Percentiles rank a stretch among this genome's conserved stretches.
phyloP scores from a whole-genome alignment of 2,329 filamentous ascomycete genomes.

The Septoria petroselini region DNA sequence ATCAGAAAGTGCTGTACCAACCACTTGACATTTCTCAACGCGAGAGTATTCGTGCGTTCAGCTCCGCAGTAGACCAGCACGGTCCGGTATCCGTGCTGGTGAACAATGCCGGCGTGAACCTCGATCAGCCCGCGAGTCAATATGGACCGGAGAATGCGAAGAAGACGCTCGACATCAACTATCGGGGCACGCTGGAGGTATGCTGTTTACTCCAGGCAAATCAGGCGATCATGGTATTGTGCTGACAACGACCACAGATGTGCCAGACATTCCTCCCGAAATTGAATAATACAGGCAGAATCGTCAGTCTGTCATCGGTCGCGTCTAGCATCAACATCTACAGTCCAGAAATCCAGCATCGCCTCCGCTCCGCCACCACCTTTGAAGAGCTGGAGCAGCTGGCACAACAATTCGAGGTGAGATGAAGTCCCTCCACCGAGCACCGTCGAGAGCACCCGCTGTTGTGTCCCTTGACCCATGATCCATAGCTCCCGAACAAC shows the following conservation, averaged over 20 bases:
- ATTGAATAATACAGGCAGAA: slow-evolving; percentile 32
- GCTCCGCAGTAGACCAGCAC: slow-evolving; percentile 29
- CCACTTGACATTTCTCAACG: slow-evolving; percentile 34
- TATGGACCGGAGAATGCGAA: slow-evolving; percentile 32
- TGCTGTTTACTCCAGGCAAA: slow-evolving; percentile 7
- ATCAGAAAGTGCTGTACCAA: slow-evolving; percentile 31
- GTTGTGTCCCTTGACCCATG: background rate
- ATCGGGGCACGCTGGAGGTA: slow-evolving; percentile 38
- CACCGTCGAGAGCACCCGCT: background rate
- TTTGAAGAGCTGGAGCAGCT: slow-evolving; percentile 34
- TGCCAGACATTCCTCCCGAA: slow-evolving; percentile 36
- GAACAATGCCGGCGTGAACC: slow-evolving; percentile 40
- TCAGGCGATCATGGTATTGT: background rate
- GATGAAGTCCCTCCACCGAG: background rate
- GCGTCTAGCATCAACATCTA: slow-evolving; percentile 36
- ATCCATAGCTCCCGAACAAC: background rate
- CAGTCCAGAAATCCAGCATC: slow-evolving; percentile 26
- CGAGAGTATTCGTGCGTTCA: slow-evolving; percentile 33
- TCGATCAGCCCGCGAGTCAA: slow-evolving; percentile 24
- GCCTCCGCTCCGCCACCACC: slow-evolving; percentile 28
- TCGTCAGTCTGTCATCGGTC: slow-evolving; percentile 40
- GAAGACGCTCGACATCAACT: slow-evolving; percentile 39
- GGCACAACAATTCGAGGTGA: slow-evolving; percentile 34
- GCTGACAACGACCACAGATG: slow-evolving; percentile 27
- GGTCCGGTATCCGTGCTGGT: slow-evolving; percentile 37